phyloP scores from a whole-genome alignment of 495 filamentous ascomycete species.

The Glonium stellatum region DNA sequence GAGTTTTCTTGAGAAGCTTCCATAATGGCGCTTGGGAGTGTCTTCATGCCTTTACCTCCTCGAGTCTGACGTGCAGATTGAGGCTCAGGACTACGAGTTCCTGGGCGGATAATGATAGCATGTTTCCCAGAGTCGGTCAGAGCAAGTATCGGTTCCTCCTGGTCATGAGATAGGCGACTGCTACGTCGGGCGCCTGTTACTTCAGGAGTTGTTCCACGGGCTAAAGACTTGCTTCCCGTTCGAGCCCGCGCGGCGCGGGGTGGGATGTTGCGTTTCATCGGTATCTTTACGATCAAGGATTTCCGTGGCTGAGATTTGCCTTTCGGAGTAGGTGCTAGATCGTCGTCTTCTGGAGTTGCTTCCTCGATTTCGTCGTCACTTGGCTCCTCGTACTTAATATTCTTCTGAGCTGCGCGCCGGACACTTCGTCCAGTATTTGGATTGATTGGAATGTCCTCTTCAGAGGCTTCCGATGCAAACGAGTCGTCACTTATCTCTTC shows the following conservation, averaged over 20 bases:
- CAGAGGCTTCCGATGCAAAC: slow-evolving; percentile 54
- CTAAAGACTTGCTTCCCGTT: slow-evolving; percentile 24
- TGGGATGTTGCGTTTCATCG: slow-evolving; percentile 16
- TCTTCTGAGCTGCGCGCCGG: slow-evolving; percentile 54
- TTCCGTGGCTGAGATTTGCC: slow-evolving; percentile 3
- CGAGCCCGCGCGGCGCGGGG: slow-evolving; percentile 14
- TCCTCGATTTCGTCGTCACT: slow-evolving; percentile 41
- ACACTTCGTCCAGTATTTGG: slow-evolving; percentile 64
- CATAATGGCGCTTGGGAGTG: slow-evolving; percentile 51
- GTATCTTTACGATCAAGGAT: slow-evolving; percentile 34
- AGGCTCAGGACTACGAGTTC: slow-evolving; percentile 62
- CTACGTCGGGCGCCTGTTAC: slow-evolving; percentile 42
- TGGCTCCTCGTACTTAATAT: slow-evolving; percentile 37
- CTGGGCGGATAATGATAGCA: slow-evolving; percentile 50
- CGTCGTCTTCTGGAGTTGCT: slow-evolving; percentile 27
- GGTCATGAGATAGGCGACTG: slow-evolving; percentile 54
- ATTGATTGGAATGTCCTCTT: slow-evolving; percentile 57
- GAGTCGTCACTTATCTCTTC: slow-evolving; percentile 50
- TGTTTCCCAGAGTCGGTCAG: slow-evolving; percentile 75
- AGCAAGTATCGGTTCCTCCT: slow-evolving; percentile 53
- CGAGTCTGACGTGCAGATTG: slow-evolving; percentile 46
- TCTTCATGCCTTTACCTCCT: slow-evolving; percentile 58
- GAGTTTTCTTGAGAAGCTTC: slow-evolving; percentile 38
- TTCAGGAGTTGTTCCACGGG: slow-evolving; percentile 21
- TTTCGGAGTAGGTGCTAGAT: slow-evolving; percentile 6